These are phyloP conservation scores for Myriosclerotinia scirpicola DNA, from an alignment of 2,329 filamentous ascomycete species.

Conservation along the genomic window DNA sequence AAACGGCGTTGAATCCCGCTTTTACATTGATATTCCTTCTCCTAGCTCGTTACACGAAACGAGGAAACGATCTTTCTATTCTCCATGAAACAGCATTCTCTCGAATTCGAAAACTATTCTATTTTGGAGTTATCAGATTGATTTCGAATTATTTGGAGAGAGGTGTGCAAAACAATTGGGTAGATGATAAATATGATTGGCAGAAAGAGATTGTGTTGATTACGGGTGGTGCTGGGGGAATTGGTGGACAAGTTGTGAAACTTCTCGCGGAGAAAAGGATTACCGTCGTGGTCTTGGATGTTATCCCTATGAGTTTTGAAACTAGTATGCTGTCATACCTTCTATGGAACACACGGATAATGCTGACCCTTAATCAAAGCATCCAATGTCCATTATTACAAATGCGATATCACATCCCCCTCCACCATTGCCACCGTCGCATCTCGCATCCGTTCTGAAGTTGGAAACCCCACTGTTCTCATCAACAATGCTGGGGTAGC, in stretches of 20 bases:
- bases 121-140: slow-evolving; percentile 51
- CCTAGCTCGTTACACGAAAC: slow-evolving; percentile 61
- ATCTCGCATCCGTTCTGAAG: slow-evolving; percentile 50
- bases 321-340: slow-evolving; percentile 43
- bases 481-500: slow-evolving; percentile 72
- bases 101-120: slow-evolving; percentile 54
- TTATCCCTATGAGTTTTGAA: slow-evolving; percentile 59
- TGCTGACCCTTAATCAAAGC: slow-evolving; percentile 37
- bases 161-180: slow-evolving; percentile 52
- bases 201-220: slow-evolving; percentile 68
- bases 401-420: slow-evolving; percentile 67
- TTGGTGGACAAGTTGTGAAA: slow-evolving; percentile 65
- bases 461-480: slow-evolving; percentile 67
- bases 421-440: slow-evolving; percentile 54
- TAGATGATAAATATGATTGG: slow-evolving; percentile 61
- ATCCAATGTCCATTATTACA: slow-evolving; percentile 63
- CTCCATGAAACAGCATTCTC: slow-evolving; percentile 53
- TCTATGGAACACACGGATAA: not conserved
- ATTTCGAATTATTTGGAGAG: slow-evolving; percentile 54
- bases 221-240: slow-evolving; percentile 73
- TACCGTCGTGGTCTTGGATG: slow-evolving; percentile 70
- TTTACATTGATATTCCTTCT: slow-evolving; percentile 64
- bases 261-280: slow-evolving; percentile 63
- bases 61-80: slow-evolving; percentile 55
- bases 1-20: slow-evolving; percentile 63